Percentiles rank a stretch among this genome's conserved stretches.
Conservation (phyloP, 441 rosid species). For the Populus hybrid region DNA sequence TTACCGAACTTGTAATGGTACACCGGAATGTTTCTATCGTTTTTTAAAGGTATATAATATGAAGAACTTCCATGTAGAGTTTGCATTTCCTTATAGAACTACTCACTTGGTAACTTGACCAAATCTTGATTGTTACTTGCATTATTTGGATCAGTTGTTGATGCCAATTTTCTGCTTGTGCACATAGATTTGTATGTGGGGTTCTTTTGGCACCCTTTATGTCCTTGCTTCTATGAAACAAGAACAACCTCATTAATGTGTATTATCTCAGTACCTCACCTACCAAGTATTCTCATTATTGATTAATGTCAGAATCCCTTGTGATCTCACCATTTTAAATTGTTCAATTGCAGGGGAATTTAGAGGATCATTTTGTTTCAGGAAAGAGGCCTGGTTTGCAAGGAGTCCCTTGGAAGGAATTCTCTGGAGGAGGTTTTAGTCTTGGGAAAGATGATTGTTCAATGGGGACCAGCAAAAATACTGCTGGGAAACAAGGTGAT, state of each 20-base stretch:
- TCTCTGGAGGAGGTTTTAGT: too few species aligned
- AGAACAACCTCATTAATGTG: slow-evolving; percentile 30
- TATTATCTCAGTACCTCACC: slow-evolving; percentile 18
- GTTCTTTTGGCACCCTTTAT: slow-evolving; percentile 1
- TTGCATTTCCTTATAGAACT: background rate
- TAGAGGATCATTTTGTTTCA: slow-evolving; percentile 35
- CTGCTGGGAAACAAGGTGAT: slow-evolving; percentile 44
- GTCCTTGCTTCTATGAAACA: slow-evolving; percentile 27
- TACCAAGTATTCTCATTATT: slow-evolving; percentile 13
- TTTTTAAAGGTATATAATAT: background rate
- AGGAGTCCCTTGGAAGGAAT: slow-evolving; percentile 78
- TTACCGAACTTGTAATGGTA: background rate
- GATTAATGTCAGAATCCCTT: slow-evolving; percentile 12
- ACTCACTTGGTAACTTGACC: background rate
- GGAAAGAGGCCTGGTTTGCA: slow-evolving; percentile 59
- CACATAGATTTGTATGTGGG: slow-evolving; percentile 13
- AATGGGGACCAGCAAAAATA: background rate
- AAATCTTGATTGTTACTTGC: slow-evolving; percentile 10
- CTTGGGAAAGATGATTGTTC: too few species aligned
- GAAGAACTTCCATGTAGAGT: background rate
- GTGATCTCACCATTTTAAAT: slow-evolving; percentile 15
- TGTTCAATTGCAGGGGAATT: slow-evolving; percentile 51
- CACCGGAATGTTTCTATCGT: background rate
- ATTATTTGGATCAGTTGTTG: background rate
- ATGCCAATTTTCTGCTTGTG: slow-evolving; percentile 4